Conservation (phyloP, 2,329 filamentous ascomycete genomes). For the Pseudocercospora cruenta region DNA sequence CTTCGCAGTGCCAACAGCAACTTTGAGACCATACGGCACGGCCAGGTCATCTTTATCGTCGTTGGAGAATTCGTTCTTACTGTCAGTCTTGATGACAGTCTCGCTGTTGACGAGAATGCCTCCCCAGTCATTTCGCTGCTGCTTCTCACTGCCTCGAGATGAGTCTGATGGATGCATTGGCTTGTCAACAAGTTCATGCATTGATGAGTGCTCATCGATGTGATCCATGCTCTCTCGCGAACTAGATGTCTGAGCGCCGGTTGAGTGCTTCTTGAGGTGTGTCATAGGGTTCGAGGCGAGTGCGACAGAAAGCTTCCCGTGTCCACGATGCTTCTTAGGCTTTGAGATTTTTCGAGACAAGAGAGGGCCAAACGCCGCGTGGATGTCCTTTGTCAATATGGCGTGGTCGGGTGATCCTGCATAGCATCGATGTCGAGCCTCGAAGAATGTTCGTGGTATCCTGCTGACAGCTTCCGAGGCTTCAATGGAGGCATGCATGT, state of each 20-base stretch:
- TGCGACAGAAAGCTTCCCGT: conserved; percentile 18
- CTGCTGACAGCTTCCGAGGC: conserved; percentile 35
- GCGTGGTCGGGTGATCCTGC: conserved; percentile 51
- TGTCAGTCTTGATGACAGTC: conserved; percentile 38
- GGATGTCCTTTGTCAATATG: conserved; percentile 49
- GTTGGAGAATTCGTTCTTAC: conserved; percentile 31
- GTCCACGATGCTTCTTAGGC: conserved; percentile 11
- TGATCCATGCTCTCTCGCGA: conserved; percentile 19
- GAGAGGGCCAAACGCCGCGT: conserved; percentile 50
- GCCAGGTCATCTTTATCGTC: conserved; percentile 22
- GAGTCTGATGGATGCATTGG: conserved; percentile 25
- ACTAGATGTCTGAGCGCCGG: conserved; percentile 9
- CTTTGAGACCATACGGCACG: conserved; percentile 36
- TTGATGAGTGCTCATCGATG: conserved; percentile 27
- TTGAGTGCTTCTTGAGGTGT: conserved; percentile 13
- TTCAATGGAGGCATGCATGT: conserved; percentile 37
- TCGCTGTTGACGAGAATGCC: conserved; percentile 44
- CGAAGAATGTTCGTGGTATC: conserved; percentile 51
- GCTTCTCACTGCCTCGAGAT: conserved; percentile 11
- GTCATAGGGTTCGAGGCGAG: conserved; percentile 12
- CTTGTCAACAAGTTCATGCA: conserved; percentile 35
- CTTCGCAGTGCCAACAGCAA: conserved; percentile 37
- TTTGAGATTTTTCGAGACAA: conserved; percentile 33
- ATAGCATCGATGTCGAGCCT: conserved; percentile 47
- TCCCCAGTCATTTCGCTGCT: conserved; percentile 34